Evolutionary conservation across 75 land plant genomes (phyloP).

Genomic region (Isoetes taiwanensis): DNA sequence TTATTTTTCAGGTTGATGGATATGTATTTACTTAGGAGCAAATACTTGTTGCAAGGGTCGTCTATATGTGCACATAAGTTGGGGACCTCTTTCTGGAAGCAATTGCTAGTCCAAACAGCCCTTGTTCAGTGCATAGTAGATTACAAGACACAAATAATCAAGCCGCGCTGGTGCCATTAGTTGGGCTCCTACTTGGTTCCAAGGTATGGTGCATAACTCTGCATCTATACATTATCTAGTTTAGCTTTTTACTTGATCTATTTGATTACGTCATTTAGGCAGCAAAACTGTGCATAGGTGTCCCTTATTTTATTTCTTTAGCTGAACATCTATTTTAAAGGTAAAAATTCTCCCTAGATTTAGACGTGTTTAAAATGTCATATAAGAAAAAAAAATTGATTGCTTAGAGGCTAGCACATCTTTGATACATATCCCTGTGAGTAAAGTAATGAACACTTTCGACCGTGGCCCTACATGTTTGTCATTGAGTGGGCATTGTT

Average conservation of each 20-base stretch:
- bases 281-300: conserved; percentile 19
- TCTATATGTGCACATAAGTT: conserved; percentile 13
- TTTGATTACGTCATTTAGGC: conserved; percentile 17
- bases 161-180: conserved; percentile 5
- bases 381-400: too few species aligned
- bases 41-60: neutral
- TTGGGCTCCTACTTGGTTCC: conserved; percentile 22
- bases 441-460: too few species aligned
- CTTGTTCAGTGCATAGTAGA: too few species aligned
- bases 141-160: too few species aligned
- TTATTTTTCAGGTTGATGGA: conserved; percentile 20
- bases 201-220: conserved; percentile 11
- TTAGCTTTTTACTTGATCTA: too few species aligned
- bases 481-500: too few species aligned
- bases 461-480: too few species aligned
- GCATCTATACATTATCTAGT: neutral
- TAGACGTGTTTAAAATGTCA: too few species aligned
- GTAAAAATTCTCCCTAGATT: too few species aligned
- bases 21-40: conserved; percentile 11
- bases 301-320: conserved; percentile 24
- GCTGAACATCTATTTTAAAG: conserved; percentile 17
- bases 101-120: too few species aligned
- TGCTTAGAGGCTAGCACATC: too few species aligned
- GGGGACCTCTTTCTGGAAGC: conserved; percentile 24
- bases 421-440: too few species aligned